Evolutionary conservation across 2,329 filamentous ascomycete genomes (phyloP).

Genomic region (Cytospora paraplurivora): DNA sequence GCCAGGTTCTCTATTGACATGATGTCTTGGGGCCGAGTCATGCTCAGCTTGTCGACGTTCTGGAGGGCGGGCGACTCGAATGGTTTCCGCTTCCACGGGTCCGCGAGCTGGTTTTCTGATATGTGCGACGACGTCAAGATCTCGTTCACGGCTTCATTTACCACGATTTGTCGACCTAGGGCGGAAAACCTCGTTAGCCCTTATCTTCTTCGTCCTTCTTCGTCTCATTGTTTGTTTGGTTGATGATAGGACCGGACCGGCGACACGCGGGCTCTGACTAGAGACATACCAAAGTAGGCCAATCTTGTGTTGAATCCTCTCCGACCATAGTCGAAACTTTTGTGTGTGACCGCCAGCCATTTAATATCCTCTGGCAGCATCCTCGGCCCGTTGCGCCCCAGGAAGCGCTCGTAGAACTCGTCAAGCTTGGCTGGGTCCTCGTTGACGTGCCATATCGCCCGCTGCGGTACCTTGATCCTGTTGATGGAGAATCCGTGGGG

Average conservation of each 20-base stretch:
- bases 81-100: slow-evolving; percentile 57
- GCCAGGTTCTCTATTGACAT: slow-evolving; percentile 68
- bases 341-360: slow-evolving; percentile 96
- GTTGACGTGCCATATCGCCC: slow-evolving; percentile 69
- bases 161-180: slow-evolving; percentile 36
- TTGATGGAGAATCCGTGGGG: slow-evolving; percentile 59
- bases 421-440: slow-evolving; percentile 73
- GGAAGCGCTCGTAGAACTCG: slow-evolving; percentile 72
- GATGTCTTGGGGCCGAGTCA: slow-evolving; percentile 60
- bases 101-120: slow-evolving; percentile 24
- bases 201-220: no score
- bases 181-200: background rate
- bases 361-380: slow-evolving; percentile 88
- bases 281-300: slow-evolving; percentile 76
- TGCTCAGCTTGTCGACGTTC: slow-evolving; percentile 72
- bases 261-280: background rate
- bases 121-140: slow-evolving; percentile 32
- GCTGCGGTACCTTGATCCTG: slow-evolving; percentile 55
- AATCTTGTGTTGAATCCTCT: slow-evolving; percentile 93
- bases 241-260: background rate
- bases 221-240: no score
- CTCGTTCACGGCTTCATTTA: slow-evolving; percentile 33
- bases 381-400: slow-evolving; percentile 72
- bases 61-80: slow-evolving; percentile 72
- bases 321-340: slow-evolving; percentile 94